Evolutionary conservation across 106 monocot genomes (phyloP).

Genomic region (Dendrobium chrysotoxum): DNA sequence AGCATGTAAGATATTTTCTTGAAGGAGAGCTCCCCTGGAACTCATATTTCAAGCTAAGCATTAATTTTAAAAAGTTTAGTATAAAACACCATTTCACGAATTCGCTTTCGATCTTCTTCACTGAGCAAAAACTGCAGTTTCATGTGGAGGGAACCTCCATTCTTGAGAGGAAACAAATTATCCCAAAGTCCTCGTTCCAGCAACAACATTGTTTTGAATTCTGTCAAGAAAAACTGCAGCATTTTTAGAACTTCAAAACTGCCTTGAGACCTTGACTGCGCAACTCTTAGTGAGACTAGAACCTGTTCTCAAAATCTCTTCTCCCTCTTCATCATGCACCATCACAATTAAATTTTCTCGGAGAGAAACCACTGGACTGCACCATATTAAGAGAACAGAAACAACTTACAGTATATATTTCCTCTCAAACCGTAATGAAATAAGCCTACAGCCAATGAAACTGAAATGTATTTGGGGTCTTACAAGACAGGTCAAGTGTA

Average conservation of each 20-base stretch:
- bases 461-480: too few species aligned
- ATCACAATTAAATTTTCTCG: slow-evolving; percentile 52
- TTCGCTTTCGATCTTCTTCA: slow-evolving; percentile 50
- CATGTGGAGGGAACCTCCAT: slow-evolving; percentile 43
- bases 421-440: not conserved
- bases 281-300: not conserved
- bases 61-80: not conserved
- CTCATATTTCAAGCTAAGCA: not conserved
- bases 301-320: slow-evolving; percentile 57
- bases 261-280: not conserved
- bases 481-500: too few species aligned
- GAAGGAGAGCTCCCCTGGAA: not conserved
- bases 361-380: slow-evolving; percentile 64
- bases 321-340: slow-evolving; percentile 40
- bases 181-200: slow-evolving; percentile 63
- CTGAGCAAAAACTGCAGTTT: slow-evolving; percentile 64
- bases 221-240: slow-evolving; percentile 20
- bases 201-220: slow-evolving; percentile 49
- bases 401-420: not conserved
- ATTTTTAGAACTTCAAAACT: not conserved
- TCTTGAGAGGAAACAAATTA: slow-evolving; percentile 41
- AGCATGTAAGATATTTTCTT: not conserved
- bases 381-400: slow-evolving; percentile 6
- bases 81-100: slow-evolving; percentile 52
- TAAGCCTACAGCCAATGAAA: too few species aligned